Evolutionary conservation across 345 rosid species (phyloP).

Genomic region (Salix dunnii): DNA sequence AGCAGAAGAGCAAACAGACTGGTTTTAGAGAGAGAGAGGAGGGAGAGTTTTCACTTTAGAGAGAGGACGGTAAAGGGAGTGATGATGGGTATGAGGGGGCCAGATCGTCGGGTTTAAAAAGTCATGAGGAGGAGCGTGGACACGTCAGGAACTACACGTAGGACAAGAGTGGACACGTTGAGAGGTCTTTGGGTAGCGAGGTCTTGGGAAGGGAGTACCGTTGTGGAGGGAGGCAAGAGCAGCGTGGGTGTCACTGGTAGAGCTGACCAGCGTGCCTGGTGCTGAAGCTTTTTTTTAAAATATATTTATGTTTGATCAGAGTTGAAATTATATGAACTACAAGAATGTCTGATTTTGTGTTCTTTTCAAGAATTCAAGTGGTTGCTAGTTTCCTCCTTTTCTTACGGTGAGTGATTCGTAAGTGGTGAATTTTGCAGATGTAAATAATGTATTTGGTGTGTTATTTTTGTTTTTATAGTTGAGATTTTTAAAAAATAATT

Average conservation of each 20-base stretch:
- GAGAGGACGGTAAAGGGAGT: neutral
- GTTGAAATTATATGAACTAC: too few species aligned
- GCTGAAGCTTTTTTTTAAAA: neutral
- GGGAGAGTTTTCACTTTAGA: neutral
- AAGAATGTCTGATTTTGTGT: too few species aligned
- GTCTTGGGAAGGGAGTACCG: neutral
- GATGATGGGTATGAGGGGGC: neutral
- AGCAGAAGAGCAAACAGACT: neutral
- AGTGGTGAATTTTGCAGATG: too few species aligned
- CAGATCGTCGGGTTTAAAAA: slow-evolving; percentile 13
- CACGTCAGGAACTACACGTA: slow-evolving; percentile 22
- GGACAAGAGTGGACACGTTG: slow-evolving; percentile 28
- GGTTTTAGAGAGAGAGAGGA: slow-evolving; percentile 3
- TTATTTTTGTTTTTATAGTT: too few species aligned
- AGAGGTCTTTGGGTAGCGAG: slow-evolving; percentile 13
- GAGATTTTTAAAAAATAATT: too few species aligned
- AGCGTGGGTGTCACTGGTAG: neutral
- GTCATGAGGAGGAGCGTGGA: slow-evolving; percentile 27
- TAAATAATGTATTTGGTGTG: too few species aligned
- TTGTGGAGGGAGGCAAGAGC: neutral
- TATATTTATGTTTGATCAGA: too few species aligned
- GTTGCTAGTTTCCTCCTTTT: too few species aligned
- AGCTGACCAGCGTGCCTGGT: slow-evolving; percentile 16
- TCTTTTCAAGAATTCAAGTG: too few species aligned
- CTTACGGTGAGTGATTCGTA: too few species aligned